phyloP scores from a whole-genome alignment of 495 filamentous ascomycete species.

The Penicillium riverlandense region DNA sequence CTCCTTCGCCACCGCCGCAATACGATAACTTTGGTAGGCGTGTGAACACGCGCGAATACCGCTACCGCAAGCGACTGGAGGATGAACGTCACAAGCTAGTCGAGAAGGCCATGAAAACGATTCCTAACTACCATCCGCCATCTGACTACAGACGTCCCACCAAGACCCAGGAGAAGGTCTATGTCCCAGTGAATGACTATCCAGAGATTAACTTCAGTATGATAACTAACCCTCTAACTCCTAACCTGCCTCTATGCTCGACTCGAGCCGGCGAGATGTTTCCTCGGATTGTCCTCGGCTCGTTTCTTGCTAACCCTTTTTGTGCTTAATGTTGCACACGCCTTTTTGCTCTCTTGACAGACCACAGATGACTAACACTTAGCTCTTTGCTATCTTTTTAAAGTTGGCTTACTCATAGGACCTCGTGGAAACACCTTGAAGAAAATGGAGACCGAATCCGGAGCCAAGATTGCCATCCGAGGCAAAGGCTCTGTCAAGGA shows the following conservation, averaged over 20 bases:
- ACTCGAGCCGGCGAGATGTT: slow-evolving; percentile 36
- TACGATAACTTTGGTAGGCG: slow-evolving; percentile 98
- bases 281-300: slow-evolving; percentile 33
- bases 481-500: slow-evolving; percentile 99
- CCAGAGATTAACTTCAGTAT: slow-evolving; percentile 99
- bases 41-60: slow-evolving; percentile 96
- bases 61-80: slow-evolving; percentile 94
- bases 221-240: slow-evolving; percentile 98
- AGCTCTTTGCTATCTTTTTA: slow-evolving; percentile 71
- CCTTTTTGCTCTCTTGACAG: slow-evolving; percentile 17
- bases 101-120: slow-evolving; percentile 96
- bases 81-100: slow-evolving; percentile 97
- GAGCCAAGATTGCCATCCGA: slow-evolving; percentile 97
- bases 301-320: slow-evolving; percentile 51
- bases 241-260: slow-evolving; percentile 52
- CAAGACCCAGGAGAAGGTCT: slow-evolving; percentile 99
- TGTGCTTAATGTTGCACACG: slow-evolving; percentile 34
- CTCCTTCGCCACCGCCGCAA: slow-evolving; percentile 89
- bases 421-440: slow-evolving; percentile 99
- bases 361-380: slow-evolving; percentile 73
- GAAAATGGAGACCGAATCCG: slow-evolving; percentile 97
- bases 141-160: slow-evolving; percentile 95
- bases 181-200: slow-evolving; percentile 99
- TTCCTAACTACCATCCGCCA: slow-evolving; percentile 96
- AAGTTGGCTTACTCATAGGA: slow-evolving; percentile 99